Percentiles rank a stretch among this genome's conserved stretches.
Evolutionary conservation across 768 basidiomycete genomes (phyloP).

Genomic region (Suillus luteus): DNA sequence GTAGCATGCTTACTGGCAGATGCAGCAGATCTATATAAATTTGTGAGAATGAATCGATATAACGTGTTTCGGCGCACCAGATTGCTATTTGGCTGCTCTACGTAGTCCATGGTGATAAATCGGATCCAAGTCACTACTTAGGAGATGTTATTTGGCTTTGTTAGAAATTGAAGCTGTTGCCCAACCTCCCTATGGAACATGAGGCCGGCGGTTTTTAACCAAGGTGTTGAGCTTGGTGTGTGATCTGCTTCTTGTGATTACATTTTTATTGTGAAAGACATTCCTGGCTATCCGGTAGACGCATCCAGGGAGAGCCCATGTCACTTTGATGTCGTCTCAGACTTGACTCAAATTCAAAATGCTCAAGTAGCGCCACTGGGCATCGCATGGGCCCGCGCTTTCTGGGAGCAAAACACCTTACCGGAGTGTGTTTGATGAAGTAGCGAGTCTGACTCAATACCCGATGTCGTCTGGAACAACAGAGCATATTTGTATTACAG

Average conservation of each 20-base stretch:
- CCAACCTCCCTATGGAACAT: too few relatives aligned
- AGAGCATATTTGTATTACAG: neutral
- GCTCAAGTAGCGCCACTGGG: conserved; percentile 38
- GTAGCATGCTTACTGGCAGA: neutral
- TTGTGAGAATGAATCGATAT: neutral
- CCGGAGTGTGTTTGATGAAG: conserved; percentile 33
- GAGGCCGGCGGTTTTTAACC: too few relatives aligned
- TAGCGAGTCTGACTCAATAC: neutral
- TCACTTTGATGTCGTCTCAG: neutral
- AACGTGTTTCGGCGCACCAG: neutral
- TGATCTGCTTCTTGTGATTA: conserved; percentile 67
- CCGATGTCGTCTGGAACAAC: neutral
- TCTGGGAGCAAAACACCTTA: conserved; percentile 42
- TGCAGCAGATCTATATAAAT: neutral
- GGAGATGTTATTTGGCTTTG: neutral
- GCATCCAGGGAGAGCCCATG: neutral
- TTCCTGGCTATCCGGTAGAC: conserved; percentile 19
- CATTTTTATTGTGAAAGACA: conserved; percentile 62
- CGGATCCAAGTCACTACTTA: neutral
- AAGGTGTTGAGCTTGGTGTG: conserved; percentile 69
- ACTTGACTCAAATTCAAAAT: neutral
- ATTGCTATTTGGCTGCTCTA: conserved; percentile 1
- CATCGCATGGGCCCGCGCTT: conserved; percentile 34
- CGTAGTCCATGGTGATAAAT: neutral
- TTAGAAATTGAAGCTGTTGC: neutral